Conservation (phyloP, 208 protist species). For the Phytomonas francai region DNA sequence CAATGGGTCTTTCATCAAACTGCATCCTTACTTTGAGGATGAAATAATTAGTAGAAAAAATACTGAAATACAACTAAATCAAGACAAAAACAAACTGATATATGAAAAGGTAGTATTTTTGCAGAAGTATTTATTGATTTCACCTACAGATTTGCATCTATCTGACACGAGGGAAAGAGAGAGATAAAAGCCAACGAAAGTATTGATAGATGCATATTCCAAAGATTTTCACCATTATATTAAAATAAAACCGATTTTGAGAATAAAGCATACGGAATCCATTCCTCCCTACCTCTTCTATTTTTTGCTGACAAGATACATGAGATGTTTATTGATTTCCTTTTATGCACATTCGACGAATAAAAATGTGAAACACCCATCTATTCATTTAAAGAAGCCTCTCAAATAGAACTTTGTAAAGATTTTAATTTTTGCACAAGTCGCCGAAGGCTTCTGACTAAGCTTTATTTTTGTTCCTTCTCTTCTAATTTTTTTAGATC, state of each 20-base stretch:
- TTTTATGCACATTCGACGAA: too few species aligned
- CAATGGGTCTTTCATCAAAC: slow-evolving; percentile 36
- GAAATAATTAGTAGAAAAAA: slow-evolving; percentile 1
- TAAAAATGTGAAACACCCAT: not conserved
- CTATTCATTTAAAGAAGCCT: too few species aligned
- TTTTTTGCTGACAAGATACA: too few species aligned
- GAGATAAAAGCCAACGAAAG: not conserved
- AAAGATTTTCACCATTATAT: slow-evolving; percentile 1
- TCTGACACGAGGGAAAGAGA: not conserved
- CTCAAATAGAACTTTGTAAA: too few species aligned
- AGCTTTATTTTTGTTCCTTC: not conserved
- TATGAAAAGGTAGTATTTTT: slow-evolving; percentile 8
- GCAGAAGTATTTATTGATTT: slow-evolving; percentile 2
- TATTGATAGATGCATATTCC: slow-evolving; percentile 4
- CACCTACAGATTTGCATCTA: too few species aligned
- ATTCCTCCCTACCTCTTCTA: too few species aligned
- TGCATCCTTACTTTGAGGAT: slow-evolving; percentile 18
- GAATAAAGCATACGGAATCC: too few species aligned
- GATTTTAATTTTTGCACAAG: too few species aligned
- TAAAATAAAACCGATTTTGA: too few species aligned
- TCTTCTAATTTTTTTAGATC: not conserved
- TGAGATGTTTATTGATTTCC: too few species aligned
- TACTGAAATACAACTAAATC: slow-evolving; percentile 9
- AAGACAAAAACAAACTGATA: slow-evolving; percentile 10
- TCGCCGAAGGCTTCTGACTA: too few species aligned